Conservation (phyloP, 164 flowering plant species). For the Aristolochia fimbriata region DNA sequence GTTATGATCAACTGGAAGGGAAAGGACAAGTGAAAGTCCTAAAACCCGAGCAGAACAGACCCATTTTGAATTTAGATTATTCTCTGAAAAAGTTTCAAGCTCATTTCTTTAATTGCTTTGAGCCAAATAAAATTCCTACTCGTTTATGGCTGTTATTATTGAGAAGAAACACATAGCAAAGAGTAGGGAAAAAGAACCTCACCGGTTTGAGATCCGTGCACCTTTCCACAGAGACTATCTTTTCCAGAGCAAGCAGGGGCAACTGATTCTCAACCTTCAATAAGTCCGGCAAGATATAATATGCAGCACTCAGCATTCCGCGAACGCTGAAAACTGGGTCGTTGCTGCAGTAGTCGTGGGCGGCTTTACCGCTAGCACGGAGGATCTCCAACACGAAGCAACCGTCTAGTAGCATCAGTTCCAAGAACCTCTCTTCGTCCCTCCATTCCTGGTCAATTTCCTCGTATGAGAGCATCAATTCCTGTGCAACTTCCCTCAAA, state of each 20-base stretch:
- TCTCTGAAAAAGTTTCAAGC: too few relatives aligned
- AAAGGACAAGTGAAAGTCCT: too few relatives aligned
- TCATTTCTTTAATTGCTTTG: too few relatives aligned
- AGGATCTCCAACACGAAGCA: neutral
- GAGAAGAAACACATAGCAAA: too few relatives aligned
- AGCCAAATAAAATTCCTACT: too few relatives aligned
- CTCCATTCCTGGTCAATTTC: constrained; percentile 1
- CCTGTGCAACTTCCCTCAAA: neutral
- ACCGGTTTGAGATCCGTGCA: neutral
- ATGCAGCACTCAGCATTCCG: neutral
- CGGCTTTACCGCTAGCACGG: neutral
- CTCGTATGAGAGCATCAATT: constrained; percentile 1
- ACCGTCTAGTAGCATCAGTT: constrained; percentile 2
- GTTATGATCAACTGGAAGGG: too few relatives aligned
- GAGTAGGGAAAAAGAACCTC: neutral
- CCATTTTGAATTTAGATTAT: too few relatives aligned
- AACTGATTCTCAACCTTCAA: constrained; percentile 2
- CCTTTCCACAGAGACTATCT: neutral
- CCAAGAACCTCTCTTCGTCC: neutral
- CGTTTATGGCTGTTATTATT: too few relatives aligned
- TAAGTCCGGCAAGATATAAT: neutral
- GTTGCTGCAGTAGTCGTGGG: neutral
- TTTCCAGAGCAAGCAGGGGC: constrained; percentile 1
- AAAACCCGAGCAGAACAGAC: too few relatives aligned
- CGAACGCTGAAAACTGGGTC: neutral